Evolutionary conservation across 192 early-diverging fungal genomes (phyloP).

Genomic region (Diversispora epigaea): DNA sequence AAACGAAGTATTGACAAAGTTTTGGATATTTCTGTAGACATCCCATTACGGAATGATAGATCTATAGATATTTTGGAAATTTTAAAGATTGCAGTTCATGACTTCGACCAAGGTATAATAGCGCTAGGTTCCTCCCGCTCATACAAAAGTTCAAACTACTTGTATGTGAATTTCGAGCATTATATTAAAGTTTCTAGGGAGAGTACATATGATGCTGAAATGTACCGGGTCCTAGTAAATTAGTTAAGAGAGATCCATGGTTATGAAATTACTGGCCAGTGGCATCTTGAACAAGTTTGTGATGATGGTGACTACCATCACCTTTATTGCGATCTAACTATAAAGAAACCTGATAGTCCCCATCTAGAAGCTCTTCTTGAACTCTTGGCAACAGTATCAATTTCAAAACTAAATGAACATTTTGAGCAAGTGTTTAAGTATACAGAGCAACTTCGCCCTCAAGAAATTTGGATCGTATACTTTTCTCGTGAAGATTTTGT

Average conservation of each 20-base stretch:
- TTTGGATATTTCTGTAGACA: not conserved
- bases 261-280: not conserved
- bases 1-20: not conserved
- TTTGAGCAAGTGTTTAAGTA: not conserved
- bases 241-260: not conserved
- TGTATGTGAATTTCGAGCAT: not conserved
- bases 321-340: not conserved
- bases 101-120: not conserved
- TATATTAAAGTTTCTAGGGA: not conserved
- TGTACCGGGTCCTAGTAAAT: not conserved
- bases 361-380: not conserved
- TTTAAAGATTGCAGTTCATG: not conserved
- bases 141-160: not conserved
- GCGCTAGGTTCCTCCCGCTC: not conserved
- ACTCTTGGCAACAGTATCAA: not conserved
- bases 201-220: not conserved
- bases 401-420: not conserved
- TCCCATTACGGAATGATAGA: not conserved
- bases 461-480: not conserved
- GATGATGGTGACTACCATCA: not conserved
- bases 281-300: not conserved
- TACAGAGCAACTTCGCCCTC: not conserved
- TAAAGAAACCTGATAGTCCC: not conserved
- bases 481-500: not conserved
- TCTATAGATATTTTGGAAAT: not conserved